Conservation (phyloP, 1,139 yeast genomes). For the Protomyces arabidopsidicola region DNA sequence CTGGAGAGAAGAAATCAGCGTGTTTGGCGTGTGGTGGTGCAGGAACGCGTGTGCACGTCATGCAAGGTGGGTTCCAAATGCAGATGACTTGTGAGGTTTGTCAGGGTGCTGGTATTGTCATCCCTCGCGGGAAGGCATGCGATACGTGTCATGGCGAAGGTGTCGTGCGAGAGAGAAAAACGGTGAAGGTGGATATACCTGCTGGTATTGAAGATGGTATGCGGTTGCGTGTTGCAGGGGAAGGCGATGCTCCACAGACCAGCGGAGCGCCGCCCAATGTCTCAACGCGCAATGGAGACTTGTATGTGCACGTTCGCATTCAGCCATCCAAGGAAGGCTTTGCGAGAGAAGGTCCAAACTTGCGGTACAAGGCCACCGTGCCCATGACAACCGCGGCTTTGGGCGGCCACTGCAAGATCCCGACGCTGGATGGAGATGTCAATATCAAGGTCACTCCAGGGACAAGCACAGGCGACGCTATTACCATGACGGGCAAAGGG, state of each 20-base stretch:
- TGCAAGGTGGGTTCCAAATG: conserved; percentile 96
- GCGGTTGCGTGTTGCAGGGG: conserved; percentile 75
- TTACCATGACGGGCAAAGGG: conserved; percentile 82
- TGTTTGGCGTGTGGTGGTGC: conserved; percentile 90
- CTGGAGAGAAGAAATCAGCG: conserved; percentile 68
- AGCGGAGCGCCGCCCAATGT: conserved; percentile 51
- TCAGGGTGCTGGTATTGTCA: conserved; percentile 79
- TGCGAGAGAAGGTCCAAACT: conserved; percentile 58
- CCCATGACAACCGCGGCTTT: conserved; percentile 95
- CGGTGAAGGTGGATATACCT: conserved; percentile 77
- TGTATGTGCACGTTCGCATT: conserved; percentile 74
- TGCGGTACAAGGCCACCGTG: conserved; percentile 60
- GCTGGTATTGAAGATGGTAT: conserved; percentile 85
- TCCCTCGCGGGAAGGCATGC: conserved; percentile 68
- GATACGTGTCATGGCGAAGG: conserved; percentile 83
- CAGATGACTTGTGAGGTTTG: conserved; percentile 86
- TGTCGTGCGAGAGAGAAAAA: conserved; percentile 61
- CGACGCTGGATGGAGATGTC: conserved; percentile 62
- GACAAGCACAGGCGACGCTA: conserved; percentile 68
- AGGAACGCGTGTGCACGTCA: conserved; percentile 78
- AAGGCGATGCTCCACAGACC: conserved; percentile 82
- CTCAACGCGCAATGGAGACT: conserved; percentile 55
- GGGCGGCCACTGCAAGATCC: conserved; percentile 85
- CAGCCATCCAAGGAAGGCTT: conserved; percentile 62
- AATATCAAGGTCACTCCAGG: conserved; percentile 83